Evolutionary conservation across 768 basidiomycete species (phyloP).

Genomic region (Rhodotorula diobovata): DNA sequence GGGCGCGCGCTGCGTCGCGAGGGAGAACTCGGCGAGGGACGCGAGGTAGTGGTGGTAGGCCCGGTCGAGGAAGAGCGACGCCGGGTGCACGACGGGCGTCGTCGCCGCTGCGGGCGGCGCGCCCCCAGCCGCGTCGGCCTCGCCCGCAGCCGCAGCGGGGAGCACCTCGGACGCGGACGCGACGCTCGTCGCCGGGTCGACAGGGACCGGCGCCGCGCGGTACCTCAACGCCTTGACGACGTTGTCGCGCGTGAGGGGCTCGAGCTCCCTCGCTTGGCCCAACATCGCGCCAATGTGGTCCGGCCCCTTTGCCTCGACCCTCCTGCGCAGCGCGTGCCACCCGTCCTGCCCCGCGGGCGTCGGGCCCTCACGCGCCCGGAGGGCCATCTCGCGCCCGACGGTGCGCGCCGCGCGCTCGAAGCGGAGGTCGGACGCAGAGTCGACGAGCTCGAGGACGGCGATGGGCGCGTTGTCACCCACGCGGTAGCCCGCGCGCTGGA

Average conservation of each 20-base stretch:
- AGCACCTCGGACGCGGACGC: background rate
- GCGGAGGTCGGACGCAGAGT: constrained; percentile 80
- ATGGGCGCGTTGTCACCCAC: constrained; percentile 87
- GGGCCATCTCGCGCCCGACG: constrained; percentile 70
- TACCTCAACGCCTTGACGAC: constrained; percentile 40
- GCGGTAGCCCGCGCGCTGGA: constrained; percentile 84
- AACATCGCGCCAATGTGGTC: background rate
- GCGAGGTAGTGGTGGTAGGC: constrained; percentile 39
- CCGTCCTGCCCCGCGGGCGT: background rate
- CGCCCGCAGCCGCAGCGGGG: background rate
- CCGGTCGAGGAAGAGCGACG: constrained; percentile 37
- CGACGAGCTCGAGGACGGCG: constrained; percentile 90
- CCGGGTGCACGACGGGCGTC: constrained; percentile 3
- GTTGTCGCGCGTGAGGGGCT: constrained; percentile 34
- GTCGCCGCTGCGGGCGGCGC: background rate
- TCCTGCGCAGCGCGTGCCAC: constrained; percentile 10
- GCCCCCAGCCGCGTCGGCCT: background rate
- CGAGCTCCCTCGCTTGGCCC: background rate
- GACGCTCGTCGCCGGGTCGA: background rate
- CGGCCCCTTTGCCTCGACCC: constrained; percentile 17
- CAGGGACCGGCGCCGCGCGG: constrained; percentile 10
- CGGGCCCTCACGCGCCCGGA: constrained; percentile 25
- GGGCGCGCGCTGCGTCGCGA: constrained; percentile 4
- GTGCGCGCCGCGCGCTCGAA: constrained; percentile 83
- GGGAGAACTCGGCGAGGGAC: constrained; percentile 29